Conservation (phyloP, 2,329 filamentous ascomycete species). For the Stagonosporopsis cucurbitacearum region DNA sequence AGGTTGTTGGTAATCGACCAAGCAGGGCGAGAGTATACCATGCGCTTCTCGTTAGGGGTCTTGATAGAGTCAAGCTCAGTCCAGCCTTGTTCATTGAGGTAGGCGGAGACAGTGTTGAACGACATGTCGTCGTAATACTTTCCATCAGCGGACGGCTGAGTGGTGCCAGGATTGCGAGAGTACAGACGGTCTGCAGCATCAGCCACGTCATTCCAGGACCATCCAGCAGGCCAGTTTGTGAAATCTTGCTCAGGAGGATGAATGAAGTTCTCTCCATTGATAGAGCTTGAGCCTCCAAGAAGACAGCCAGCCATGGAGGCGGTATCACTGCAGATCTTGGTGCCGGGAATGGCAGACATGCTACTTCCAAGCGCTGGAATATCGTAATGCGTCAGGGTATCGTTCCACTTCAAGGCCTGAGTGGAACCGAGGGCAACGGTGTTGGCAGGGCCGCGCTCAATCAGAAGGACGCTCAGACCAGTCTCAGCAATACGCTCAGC, state of each 20-base stretch:
- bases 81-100: constrained; percentile 26
- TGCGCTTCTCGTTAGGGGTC: constrained; percentile 29
- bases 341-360: constrained; percentile 13
- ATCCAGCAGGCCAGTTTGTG: constrained; percentile 31
- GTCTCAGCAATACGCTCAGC: constrained; percentile 18
- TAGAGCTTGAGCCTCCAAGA: constrained; percentile 47
- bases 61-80: constrained; percentile 25
- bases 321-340: constrained; percentile 20
- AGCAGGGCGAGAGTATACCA: constrained; percentile 25
- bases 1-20: constrained; percentile 24
- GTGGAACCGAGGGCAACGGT: constrained; percentile 13
- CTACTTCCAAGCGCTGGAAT: constrained; percentile 16
- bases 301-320: constrained; percentile 19
- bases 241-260: constrained; percentile 52
- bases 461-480: constrained; percentile 16
- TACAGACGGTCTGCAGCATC: constrained; percentile 29
- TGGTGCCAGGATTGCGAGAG: constrained; percentile 32
- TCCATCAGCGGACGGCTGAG: constrained; percentile 26
- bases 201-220: constrained; percentile 29
- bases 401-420: constrained; percentile 13
- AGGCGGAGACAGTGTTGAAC: constrained; percentile 28
- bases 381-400: constrained; percentile 16
- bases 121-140: constrained; percentile 31
- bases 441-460: constrained; percentile 17
- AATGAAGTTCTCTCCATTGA: constrained; percentile 64